Evolutionary conservation across 2,329 filamentous ascomycete genomes (phyloP).

Genomic region (Alternaria tenuissima): DNA sequence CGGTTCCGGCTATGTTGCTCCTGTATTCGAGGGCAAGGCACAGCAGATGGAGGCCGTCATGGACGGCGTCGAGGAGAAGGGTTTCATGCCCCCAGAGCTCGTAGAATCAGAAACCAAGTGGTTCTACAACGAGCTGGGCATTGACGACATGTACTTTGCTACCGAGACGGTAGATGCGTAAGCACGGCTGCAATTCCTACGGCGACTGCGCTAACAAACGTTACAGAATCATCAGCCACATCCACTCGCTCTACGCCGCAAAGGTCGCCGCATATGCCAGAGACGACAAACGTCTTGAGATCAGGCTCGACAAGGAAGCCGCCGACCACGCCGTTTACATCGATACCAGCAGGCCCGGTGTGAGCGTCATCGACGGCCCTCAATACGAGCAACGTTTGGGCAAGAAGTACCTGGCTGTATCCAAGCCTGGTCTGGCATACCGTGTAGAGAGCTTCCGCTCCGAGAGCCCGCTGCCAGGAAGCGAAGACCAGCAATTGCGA

Average conservation of each 20-base stretch:
- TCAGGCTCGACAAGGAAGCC: slow-evolving; percentile 94
- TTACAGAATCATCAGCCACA: slow-evolving; percentile 79
- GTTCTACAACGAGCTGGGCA: slow-evolving; percentile 98
- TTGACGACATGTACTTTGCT: slow-evolving; percentile 98
- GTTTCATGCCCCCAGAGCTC: slow-evolving; percentile 85
- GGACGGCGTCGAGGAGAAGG: slow-evolving; percentile 77
- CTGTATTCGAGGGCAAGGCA: slow-evolving; percentile 90
- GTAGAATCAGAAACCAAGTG: slow-evolving; percentile 87
- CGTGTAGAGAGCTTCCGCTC: slow-evolving; percentile 98
- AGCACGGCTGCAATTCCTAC: slow-evolving; percentile 17
- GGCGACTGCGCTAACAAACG: slow-evolving; percentile 20
- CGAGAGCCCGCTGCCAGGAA: slow-evolving; percentile 77
- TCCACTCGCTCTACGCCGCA: slow-evolving; percentile 95
- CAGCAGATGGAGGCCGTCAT: slow-evolving; percentile 90
- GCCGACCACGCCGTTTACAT: slow-evolving; percentile 97
- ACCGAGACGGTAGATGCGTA: slow-evolving; percentile 81
- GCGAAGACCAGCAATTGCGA: slow-evolving; percentile 81
- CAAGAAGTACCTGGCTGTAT: slow-evolving; percentile 90
- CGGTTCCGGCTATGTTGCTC: slow-evolving; percentile 86
- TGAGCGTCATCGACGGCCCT: slow-evolving; percentile 79
- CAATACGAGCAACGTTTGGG: slow-evolving; percentile 93
- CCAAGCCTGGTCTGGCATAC: slow-evolving; percentile 75
- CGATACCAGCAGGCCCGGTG: slow-evolving; percentile 91
- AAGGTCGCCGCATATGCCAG: slow-evolving; percentile 94
- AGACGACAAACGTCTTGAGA: slow-evolving; percentile 93